A percentile compares a stretch with the other conserved stretches of the same genome.
Conservation (phyloP, 2,329 filamentous ascomycete species). For the Dactylonectria macrodidyma region DNA sequence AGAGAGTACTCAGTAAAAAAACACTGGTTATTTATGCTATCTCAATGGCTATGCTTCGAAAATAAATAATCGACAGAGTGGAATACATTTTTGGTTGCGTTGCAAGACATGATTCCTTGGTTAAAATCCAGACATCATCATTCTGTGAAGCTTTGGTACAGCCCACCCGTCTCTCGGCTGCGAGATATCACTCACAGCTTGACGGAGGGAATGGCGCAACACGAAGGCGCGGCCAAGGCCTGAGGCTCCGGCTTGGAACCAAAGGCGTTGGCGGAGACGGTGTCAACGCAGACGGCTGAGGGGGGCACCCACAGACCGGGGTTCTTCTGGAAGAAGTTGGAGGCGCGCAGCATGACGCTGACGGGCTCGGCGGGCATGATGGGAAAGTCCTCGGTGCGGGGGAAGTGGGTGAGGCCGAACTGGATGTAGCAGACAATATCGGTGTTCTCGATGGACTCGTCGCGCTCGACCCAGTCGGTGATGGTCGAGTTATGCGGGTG, state of each 20-base stretch:
- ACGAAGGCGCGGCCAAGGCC: slow-evolving; percentile 29
- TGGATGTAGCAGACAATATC: slow-evolving; percentile 96
- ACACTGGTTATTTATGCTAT: not conserved
- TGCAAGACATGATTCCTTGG: not conserved
- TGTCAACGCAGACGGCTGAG: slow-evolving; percentile 45
- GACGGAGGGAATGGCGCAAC: slow-evolving; percentile 34
- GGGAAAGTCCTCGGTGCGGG: slow-evolving; percentile 90
- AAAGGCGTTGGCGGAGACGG: slow-evolving; percentile 42
- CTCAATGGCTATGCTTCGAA: not conserved
- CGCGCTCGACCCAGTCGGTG: slow-evolving; percentile 83
- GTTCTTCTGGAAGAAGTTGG: slow-evolving; percentile 88
- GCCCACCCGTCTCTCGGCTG: not conserved
- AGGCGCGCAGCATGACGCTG: slow-evolving; percentile 82
- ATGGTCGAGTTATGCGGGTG: slow-evolving; percentile 75
- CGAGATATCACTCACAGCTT: slow-evolving; percentile 31
- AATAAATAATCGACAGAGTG: not conserved
- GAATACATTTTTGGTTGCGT: not conserved
- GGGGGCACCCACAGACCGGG: slow-evolving; percentile 87
- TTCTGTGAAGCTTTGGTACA: not conserved
- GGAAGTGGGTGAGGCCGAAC: slow-evolving; percentile 92
- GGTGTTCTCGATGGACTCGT: slow-evolving; percentile 81
- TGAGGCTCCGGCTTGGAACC: slow-evolving; percentile 32
- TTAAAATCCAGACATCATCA: not conserved
- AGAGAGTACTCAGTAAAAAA: too few species aligned
- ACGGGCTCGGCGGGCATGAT: slow-evolving; percentile 93